Conservation (phyloP, 371 early-diverging fungal species). For the Batkoa obscura region DNA sequence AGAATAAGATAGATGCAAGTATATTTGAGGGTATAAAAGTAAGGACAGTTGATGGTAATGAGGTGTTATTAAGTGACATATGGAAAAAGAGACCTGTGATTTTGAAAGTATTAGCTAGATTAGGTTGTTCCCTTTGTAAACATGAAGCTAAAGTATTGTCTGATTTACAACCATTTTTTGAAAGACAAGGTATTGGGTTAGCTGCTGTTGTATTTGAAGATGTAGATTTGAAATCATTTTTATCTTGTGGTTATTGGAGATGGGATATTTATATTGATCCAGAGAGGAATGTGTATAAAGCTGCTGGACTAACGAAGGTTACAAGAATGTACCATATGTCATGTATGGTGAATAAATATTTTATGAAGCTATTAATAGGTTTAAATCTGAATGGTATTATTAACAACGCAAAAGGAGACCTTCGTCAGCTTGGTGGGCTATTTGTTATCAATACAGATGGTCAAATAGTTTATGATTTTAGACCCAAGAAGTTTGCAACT, state of each 20-base stretch:
- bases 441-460: neutral
- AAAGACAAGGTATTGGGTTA: neutral
- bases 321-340: neutral
- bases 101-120: constrained; percentile 3
- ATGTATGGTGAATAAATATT: neutral
- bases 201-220: constrained; percentile 5
- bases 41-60: neutral
- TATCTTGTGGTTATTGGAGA: neutral
- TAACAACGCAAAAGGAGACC: neutral
- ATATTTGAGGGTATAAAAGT: constrained; percentile 4
- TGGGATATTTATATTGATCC: constrained; percentile 3
- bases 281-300: neutral
- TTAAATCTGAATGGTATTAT: neutral
- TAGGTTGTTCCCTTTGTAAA: constrained; percentile 1
- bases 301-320: neutral
- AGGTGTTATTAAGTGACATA: neutral
- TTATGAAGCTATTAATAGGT: neutral
- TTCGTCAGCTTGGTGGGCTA: neutral
- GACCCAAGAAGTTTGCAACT: neutral
- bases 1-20: neutral
- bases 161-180: neutral
- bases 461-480: neutral
- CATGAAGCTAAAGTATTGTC: neutral
- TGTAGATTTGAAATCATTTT: neutral
- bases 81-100: constrained; percentile 1